Conservation (phyloP, 257 asterid genomes). For the Linderniella brevidens region DNA sequence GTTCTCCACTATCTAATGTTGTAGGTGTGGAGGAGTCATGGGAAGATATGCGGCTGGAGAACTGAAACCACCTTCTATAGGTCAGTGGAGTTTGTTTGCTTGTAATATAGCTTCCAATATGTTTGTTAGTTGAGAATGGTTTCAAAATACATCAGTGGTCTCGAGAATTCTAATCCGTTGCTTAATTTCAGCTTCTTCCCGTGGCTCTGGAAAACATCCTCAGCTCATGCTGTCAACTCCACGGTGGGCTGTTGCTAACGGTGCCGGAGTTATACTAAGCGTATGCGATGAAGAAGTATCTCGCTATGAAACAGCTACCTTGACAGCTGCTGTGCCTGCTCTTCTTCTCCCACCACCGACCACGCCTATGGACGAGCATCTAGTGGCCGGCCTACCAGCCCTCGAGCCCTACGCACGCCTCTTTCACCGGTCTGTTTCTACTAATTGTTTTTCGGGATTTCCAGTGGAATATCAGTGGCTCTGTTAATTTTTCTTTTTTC, state of each 20-base stretch:
- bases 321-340: constrained; percentile 98
- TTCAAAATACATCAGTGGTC: too few relatives aligned
- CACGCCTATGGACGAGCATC: constrained; percentile 98
- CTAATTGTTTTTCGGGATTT: constrained; percentile 9
- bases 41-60: constrained; percentile 99
- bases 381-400: constrained; percentile 95
- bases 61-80: constrained; percentile 81
- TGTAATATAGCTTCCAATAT: neutral
- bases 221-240: constrained; percentile 95
- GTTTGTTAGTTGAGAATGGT: too few relatives aligned
- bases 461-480: constrained; percentile 1
- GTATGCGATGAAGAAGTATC: constrained; percentile 98
- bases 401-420: constrained; percentile 98
- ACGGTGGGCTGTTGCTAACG: constrained; percentile 99
- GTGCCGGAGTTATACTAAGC: constrained; percentile 97
- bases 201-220: constrained; percentile 99
- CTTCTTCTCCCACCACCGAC: constrained; percentile 98
- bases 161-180: too few relatives aligned
- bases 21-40: constrained; percentile 99
- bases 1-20: constrained; percentile 7
- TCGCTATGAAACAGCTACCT: constrained; percentile 91
- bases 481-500: constrained; percentile 15
- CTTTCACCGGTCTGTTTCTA: constrained; percentile 55
- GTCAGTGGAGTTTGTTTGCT: constrained; percentile 30
- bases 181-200: constrained; percentile 52